phyloP scores from a whole-genome alignment of 352 stramenopile genomes.

The Pythium folliculosum region DNA sequence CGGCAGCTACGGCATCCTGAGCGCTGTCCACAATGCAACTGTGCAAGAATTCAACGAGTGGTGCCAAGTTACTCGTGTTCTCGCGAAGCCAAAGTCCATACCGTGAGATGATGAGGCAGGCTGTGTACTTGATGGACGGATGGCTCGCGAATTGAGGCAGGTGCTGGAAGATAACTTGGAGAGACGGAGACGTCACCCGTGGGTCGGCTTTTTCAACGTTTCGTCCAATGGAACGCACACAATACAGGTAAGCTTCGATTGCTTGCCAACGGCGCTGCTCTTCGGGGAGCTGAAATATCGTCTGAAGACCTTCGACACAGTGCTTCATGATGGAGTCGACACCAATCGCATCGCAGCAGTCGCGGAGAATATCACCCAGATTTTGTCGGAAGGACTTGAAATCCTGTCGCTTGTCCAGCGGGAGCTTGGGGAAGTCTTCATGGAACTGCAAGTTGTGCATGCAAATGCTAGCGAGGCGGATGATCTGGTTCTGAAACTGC shows the following conservation, averaged over 20 bases:
- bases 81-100: constrained; percentile 73
- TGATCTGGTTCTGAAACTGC: constrained; percentile 54
- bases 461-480: constrained; percentile 63
- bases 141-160: constrained; percentile 73
- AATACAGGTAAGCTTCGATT: constrained; percentile 82
- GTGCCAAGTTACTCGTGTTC: constrained; percentile 47
- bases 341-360: constrained; percentile 74
- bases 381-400: constrained; percentile 83
- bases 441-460: constrained; percentile 85
- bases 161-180: constrained; percentile 80
- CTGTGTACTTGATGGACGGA: constrained; percentile 83
- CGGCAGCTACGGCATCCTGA: constrained; percentile 43
- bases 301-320: constrained; percentile 72
- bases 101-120: constrained; percentile 82
- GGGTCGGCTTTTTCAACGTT: constrained; percentile 59
- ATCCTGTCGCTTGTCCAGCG: constrained; percentile 74
- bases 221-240: constrained; percentile 80
- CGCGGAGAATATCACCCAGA: constrained; percentile 77
- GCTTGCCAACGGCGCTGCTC: constrained; percentile 67
- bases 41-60: constrained; percentile 73
- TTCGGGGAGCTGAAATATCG: constrained; percentile 57
- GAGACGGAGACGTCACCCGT: constrained; percentile 35
- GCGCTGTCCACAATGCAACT: constrained; percentile 61
- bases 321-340: constrained; percentile 73
- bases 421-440: constrained; percentile 62